phyloP scores from a whole-genome alignment of 1,284 basidiomycete genomes.

The Thelephora terrestris region DNA sequence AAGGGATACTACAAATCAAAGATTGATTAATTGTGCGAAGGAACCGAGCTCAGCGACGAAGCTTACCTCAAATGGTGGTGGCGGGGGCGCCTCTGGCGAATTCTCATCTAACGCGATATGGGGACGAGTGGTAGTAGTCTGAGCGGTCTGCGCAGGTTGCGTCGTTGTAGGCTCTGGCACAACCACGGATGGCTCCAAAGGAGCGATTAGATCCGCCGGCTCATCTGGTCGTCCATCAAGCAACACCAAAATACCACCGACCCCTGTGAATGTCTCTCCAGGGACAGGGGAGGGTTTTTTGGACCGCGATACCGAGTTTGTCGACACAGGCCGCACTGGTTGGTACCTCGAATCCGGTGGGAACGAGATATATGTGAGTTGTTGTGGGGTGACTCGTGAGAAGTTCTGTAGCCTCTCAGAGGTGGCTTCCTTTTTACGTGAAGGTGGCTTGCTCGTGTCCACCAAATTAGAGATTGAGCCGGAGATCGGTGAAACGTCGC shows the following conservation, averaged over 20 bases:
- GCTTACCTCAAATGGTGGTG: slow-evolving; percentile 71
- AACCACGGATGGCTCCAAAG: neutral
- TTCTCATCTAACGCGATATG: slow-evolving; percentile 60
- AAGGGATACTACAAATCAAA: slow-evolving; percentile 43
- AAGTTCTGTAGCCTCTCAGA: slow-evolving; percentile 81
- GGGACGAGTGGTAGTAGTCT: neutral
- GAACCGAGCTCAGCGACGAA: neutral
- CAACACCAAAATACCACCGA: slow-evolving; percentile 79
- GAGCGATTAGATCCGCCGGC: slow-evolving; percentile 39
- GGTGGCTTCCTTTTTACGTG: slow-evolving; percentile 63
- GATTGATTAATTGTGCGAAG: neutral
- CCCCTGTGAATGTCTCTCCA: slow-evolving; percentile 58
- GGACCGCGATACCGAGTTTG: slow-evolving; percentile 25
- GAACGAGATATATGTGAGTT: slow-evolving; percentile 81
- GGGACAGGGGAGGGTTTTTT: slow-evolving; percentile 26
- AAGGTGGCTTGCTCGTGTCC: slow-evolving; percentile 27
- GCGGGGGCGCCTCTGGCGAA: slow-evolving; percentile 68
- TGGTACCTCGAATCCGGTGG: slow-evolving; percentile 72
- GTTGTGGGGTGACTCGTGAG: slow-evolving; percentile 86
- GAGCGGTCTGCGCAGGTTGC: neutral
- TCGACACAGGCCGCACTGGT: slow-evolving; percentile 80
- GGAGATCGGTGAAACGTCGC: slow-evolving; percentile 48
- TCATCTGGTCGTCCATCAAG: slow-evolving; percentile 59
- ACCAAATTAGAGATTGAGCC: slow-evolving; percentile 36
- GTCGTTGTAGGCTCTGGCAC: slow-evolving; percentile 13